phyloP scores from a whole-genome alignment of 768 basidiomycete species.

The Mycena capillaripes region DNA sequence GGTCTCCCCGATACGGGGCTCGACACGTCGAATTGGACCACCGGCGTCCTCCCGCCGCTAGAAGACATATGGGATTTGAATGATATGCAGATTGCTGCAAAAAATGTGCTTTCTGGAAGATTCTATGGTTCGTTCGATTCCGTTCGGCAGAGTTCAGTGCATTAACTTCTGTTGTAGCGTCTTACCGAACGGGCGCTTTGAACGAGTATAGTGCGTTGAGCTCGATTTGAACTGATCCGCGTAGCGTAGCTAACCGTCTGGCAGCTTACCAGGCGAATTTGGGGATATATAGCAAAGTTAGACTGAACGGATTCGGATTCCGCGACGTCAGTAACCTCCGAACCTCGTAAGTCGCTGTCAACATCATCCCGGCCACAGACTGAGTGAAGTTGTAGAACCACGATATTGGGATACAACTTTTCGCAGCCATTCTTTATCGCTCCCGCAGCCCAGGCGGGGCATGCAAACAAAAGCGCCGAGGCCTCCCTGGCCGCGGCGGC shows the following conservation, averaged over 20 bases:
- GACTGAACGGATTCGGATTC: conserved; percentile 41
- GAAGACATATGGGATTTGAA: conserved; percentile 41
- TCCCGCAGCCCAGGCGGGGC: conserved; percentile 54
- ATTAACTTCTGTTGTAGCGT: conserved; percentile 27
- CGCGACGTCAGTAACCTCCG: conserved; percentile 41
- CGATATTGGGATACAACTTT: conserved; percentile 44
- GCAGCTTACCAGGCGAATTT: conserved; percentile 43
- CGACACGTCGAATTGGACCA: conserved; percentile 40
- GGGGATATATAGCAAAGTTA: conserved; percentile 40
- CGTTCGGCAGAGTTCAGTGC: background rate
- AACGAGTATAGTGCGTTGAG: conserved; percentile 40
- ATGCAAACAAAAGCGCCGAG: conserved; percentile 62
- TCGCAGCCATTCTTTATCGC: conserved; percentile 59
- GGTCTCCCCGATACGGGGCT: conserved; percentile 47
- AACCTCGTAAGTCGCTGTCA: conserved; percentile 34
- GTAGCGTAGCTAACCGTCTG: too few relatives aligned
- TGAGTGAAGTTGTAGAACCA: conserved; percentile 34
- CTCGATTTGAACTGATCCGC: background rate
- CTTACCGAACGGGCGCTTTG: conserved; percentile 40
- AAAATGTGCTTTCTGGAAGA: conserved; percentile 37
- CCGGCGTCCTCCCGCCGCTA: conserved; percentile 41
- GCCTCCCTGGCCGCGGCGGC: conserved; percentile 58
- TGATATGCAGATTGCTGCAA: conserved; percentile 45
- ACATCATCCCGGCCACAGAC: too few relatives aligned
- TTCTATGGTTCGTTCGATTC: conserved; percentile 37